A percentile compares a stretch with the other conserved stretches of the same genome.
phyloP scores from a whole-genome alignment of 768 basidiomycete species.

The Naganishia vishniacii region DNA sequence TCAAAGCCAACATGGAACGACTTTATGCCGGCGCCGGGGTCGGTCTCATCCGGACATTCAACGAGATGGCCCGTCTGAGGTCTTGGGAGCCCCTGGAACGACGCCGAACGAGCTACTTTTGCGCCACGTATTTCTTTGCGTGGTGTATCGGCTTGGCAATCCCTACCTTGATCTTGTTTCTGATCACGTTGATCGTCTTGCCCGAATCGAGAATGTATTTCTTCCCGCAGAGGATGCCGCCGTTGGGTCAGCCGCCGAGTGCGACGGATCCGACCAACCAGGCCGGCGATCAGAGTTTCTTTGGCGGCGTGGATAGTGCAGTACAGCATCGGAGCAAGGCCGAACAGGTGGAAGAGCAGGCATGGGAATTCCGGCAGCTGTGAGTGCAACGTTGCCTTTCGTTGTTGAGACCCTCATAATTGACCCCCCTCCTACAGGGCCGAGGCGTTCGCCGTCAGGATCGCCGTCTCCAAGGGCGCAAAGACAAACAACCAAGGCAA shows the following conservation, averaged over 20 bases:
- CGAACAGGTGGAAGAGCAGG: constrained; percentile 51
- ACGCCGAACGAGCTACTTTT: constrained; percentile 43
- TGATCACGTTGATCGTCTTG: constrained; percentile 45
- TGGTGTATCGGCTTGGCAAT: constrained; percentile 48
- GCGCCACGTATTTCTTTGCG: constrained; percentile 46
- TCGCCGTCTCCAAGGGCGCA: constrained; percentile 41
- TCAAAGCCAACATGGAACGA: constrained; percentile 50
- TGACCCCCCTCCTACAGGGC: constrained; percentile 18
- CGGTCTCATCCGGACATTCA: constrained; percentile 38
- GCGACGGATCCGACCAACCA: constrained; percentile 50
- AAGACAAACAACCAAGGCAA: constrained; percentile 44
- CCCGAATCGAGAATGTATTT: constrained; percentile 44
- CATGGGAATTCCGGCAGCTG: constrained; percentile 47
- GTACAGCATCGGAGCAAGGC: constrained; percentile 47
- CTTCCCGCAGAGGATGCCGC: constrained; percentile 49
- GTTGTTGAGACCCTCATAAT: background rate
- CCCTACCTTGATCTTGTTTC: constrained; percentile 42
- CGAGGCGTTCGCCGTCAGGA: constrained; percentile 34
- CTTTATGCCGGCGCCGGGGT: constrained; percentile 48
- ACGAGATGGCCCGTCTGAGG: constrained; percentile 48
- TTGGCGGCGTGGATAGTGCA: constrained; percentile 46
- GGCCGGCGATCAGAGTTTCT: constrained; percentile 48
- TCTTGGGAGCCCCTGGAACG: constrained; percentile 47
- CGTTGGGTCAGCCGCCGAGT: constrained; percentile 46
- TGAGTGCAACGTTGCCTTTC: constrained; percentile 31